Base-by-base conservation (phyloP, 2,329 filamentous ascomycete genomes). In the Neofusicoccum sp. region DNA sequence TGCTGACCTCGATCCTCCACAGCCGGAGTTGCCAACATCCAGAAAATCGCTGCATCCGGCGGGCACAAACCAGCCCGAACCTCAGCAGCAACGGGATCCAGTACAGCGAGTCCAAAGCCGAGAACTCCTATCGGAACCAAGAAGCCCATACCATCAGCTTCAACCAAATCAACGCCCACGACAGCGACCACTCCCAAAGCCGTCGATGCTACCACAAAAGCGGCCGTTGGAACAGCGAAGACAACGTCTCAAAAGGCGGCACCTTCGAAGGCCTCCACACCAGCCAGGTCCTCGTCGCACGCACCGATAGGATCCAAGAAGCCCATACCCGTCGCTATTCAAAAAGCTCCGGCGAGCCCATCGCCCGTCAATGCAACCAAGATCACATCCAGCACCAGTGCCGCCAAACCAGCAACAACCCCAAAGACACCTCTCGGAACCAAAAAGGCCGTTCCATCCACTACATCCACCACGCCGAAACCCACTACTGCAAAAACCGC, bases 11-110 rank as follows among this genome's bases (percentile, higher is more conserved):
- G 22, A 29, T 11, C 12, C 41, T 12, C 6, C 7, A 29, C 44
- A 77, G 73, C 71, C 44, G 71, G 71, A 63, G 64, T 67, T 6
- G 67, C 67, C 7, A 66, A 67, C 43, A 74, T 73, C 61, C 65
- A 71, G 47, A 58, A 68, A 6, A 64, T 68, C 14, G 59, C 68
- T 5, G 65, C 67, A n/a, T 62, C 68, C 12, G 66, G 64, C 8
- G 65, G 65, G 37, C 43, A 60, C 14, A 65, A 66, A 2, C 65
- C 68, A 63, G 47, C 66, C 6, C 66, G 67, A 43, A 70, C 68
- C 31, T 65, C 52, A 33, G 29, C 22, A 29, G 28, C 52, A 8
- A 41, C 34, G 37, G 22, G 14, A 4, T 6, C 33, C 14, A 28
- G 31, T 28, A 4, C 56, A 48, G 12, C 48, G 36, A 6, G n/a